A percentile compares a stretch with the other conserved stretches of the same genome.
phyloP scores from a whole-genome alignment of 2,329 filamentous ascomycete species.

The Orbilia oligospora region DNA sequence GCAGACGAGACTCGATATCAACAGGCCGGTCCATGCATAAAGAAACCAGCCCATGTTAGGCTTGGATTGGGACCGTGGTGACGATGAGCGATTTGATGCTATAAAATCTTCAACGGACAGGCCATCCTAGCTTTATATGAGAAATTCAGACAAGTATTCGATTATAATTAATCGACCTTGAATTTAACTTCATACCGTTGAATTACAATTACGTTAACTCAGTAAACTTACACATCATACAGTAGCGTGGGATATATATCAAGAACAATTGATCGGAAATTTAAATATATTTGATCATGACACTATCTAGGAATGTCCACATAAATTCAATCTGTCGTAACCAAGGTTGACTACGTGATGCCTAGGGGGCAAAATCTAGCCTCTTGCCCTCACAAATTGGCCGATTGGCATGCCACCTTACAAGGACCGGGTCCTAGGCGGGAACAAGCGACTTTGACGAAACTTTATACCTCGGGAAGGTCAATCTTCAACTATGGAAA shows the following conservation, averaged over 20 bases:
- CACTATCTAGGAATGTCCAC: no score
- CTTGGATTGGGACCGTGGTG: conserved; percentile 33
- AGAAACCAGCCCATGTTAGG: not conserved
- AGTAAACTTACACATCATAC: no score
- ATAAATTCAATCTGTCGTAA: no score
- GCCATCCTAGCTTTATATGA: not conserved
- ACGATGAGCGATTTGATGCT: conserved; percentile 29
- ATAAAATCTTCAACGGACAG: not conserved
- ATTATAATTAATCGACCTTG: not conserved
- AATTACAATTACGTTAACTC: no score
- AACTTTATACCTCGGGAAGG: conserved; percentile 23
- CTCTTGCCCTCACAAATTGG: not conserved
- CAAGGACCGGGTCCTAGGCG: not conserved
- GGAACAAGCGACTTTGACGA: conserved; percentile 32
- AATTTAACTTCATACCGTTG: no score
- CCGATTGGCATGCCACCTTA: not conserved
- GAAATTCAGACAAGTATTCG: not conserved
- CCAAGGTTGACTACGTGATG: no score
- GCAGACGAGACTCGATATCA: conserved; percentile 20
- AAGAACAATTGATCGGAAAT: no score
- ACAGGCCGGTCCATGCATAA: not conserved
- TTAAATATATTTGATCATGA: no score
- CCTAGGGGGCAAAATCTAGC: not conserved
- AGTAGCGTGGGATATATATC: no score
- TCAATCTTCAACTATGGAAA: conserved; percentile 16